Evolutionary conservation across 768 basidiomycete species (phyloP), one percentile per base, ranked within the genome.

Genomic region (Leccinum fibrillosum): DNA sequence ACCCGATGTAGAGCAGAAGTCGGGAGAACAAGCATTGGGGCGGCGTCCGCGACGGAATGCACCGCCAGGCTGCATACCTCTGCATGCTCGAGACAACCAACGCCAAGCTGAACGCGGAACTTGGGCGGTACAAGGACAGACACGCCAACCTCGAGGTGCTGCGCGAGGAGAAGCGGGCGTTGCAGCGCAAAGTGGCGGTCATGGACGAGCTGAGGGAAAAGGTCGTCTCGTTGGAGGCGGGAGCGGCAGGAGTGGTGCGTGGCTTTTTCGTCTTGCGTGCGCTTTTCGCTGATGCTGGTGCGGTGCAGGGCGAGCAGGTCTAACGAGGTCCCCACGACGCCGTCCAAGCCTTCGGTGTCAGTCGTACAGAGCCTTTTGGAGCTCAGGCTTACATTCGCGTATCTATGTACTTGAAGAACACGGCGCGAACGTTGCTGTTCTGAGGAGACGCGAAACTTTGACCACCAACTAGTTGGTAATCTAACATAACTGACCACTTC

Each of bases 81-180:
- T 81, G 82, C 0, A 77, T 74, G 0, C 74, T 92, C 0, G 89
- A 92, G 66, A 65, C 75, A 5, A 76, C 76, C 2, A 91, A 91
- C 59, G 71, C 79, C 1, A 81, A 78, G 59, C 71, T 89, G 54
- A 77, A 68, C 3, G 66, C 77, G 0, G 88, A 92, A 63, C 63
- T 90, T 17, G 69, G 69, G 7, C 62, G 76, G 11, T 76, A 89
- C 15, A 77, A 82, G 34, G 84, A 84, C 59, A 76, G 81, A 1
- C 76, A 85, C n/a, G 72, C 77, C 7, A 86, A 82, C 62, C 72
- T 89, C 3, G 89, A 90, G 58, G 85, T 92, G 2, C 66, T 93
- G 34, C 76, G 81, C 35, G 91, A 92, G 67, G 88, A 92, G 72
- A 90, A 91, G 61, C 77, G 84, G 9, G 77, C 78, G 0, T 69